These are phyloP conservation scores for Scenedesmus sp. DNA, from an alignment of 163 green algal genomes.

Conservation along the genomic window DNA sequence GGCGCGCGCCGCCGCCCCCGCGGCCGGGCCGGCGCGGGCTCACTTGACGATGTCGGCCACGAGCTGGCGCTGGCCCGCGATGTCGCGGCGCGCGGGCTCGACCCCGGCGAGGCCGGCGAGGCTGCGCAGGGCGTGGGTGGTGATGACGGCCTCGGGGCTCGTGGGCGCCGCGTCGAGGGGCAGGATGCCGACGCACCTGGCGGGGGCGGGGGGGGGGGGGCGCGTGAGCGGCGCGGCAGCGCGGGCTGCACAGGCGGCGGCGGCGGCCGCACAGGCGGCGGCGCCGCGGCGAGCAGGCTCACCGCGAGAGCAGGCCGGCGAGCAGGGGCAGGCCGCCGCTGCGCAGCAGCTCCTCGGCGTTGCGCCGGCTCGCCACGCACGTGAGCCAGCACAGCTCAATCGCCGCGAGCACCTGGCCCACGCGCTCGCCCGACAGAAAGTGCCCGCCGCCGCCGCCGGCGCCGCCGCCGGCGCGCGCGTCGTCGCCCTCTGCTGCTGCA, in stretches of 20 bases:
- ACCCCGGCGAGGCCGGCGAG: slow-evolving; percentile 81
- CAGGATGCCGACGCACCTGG: slow-evolving; percentile 64
- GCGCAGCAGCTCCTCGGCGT: slow-evolving; percentile 90
- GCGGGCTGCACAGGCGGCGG: background rate
- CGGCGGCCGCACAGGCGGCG: too few species aligned
- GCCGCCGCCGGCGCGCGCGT: background rate
- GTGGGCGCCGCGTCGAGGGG: slow-evolving; percentile 60
- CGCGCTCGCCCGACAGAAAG: slow-evolving; percentile 39
- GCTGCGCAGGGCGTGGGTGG: slow-evolving; percentile 70
- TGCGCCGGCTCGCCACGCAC: slow-evolving; percentile 79
- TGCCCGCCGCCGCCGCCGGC: background rate
- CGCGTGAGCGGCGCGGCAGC: background rate
- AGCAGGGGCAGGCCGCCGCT: slow-evolving; percentile 78
- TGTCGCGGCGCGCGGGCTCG: slow-evolving; percentile 58
- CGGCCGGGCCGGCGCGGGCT: too few species aligned
- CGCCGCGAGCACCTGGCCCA: slow-evolving; percentile 60
- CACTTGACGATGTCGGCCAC: slow-evolving; percentile 54
- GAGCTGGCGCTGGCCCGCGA: slow-evolving; percentile 49
- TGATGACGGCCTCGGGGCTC: slow-evolving; percentile 60
- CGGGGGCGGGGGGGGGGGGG: background rate
- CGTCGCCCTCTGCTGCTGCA: background rate
- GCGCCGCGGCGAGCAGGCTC: too few species aligned
- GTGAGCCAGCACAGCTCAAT: slow-evolving; percentile 91
- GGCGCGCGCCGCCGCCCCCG: too few species aligned
- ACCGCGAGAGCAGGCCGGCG: slow-evolving; percentile 75